A percentile compares a stretch with the other conserved stretches of the same genome.
Conservation (phyloP, 441 rosid species). For the Erysimum pusillum region DNA sequence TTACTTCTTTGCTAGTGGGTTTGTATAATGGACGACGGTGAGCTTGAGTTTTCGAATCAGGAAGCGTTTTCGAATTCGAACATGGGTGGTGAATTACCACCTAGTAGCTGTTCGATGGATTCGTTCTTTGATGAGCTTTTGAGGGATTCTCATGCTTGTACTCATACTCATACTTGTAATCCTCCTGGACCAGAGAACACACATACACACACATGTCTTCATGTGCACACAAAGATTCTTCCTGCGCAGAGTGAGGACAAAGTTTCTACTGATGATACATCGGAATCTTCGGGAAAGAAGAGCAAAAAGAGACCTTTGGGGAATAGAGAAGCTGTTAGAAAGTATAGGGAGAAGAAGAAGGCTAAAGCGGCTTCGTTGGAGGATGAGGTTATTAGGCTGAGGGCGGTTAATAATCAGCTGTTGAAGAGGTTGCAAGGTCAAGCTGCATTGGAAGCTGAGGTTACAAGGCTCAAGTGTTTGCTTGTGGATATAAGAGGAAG, state of each 20-base stretch:
- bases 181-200: conserved; percentile 96
- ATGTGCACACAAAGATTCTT: conserved; percentile 90
- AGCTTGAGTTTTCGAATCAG: conserved; percentile 84
- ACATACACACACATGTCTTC: conserved; percentile 94
- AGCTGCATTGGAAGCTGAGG: conserved; percentile 88
- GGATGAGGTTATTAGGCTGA: conserved; percentile 79
- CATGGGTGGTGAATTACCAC: conserved; percentile 66
- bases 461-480: conserved; percentile 92
- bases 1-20: neutral
- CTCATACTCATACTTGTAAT: conserved; percentile 96
- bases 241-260: conserved; percentile 71
- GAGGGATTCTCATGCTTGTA: conserved; percentile 83
- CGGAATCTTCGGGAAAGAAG: conserved; percentile 69
- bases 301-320: conserved; percentile 80
- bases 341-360: conserved; percentile 98
- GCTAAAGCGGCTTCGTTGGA: conserved; percentile 92
- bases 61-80: conserved; percentile 66
- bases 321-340: conserved; percentile 90
- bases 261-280: conserved; percentile 73
- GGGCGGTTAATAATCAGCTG: conserved; percentile 81
- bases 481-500: conserved; percentile 95
- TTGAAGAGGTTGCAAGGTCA: conserved; percentile 89
- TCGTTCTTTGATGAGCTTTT: conserved; percentile 77
- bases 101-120: conserved; percentile 76
- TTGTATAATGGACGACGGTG: conserved; percentile 83